Base-by-base conservation (phyloP, 495 filamentous ascomycete species). In the Annulohypoxylon stygium region DNA sequence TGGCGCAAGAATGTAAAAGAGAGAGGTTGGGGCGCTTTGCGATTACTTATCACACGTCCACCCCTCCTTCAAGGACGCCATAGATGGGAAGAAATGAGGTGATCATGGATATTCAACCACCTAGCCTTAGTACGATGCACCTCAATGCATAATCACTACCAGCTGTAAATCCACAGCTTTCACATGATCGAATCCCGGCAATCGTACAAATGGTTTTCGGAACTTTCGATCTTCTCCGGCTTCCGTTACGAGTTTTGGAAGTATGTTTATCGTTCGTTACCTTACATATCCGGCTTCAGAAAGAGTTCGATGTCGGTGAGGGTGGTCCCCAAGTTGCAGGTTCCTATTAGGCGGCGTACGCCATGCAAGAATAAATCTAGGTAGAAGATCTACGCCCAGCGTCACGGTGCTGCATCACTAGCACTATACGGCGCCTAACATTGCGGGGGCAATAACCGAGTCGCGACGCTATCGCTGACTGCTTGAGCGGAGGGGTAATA, bases 321-420 rank as follows among this genome's bases (percentile, higher is more conserved):
- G 20, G 23, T 65, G 65, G 48, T 62, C 47, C 65, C 61, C 57
- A 62, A 57, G 39, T 45, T 61, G 47, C 61, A 69, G 47, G 33
- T 61, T 59, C 47, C 5, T 59, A 39, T 26, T 34, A 23, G 26
- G 39, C 60, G 43, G 60, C 45, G 43, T 45, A 61, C 47, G 71
- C 61, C 66, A 61, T 16, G 23, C 37, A 48, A 69, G 48, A 33
- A 36, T 36, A 51, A 63, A 59, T 74, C 50, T 59, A 63, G 50
- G 67, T 61, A 65, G 62, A n/a, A 51, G 71, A 74, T 75, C 72
- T 63, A 41, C 72, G 67, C 41, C 25, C 16, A 67, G 43, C 67
- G 59, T 70, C 67, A 59, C 36, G 54, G 61, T 45, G 65, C 51
- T 61, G 37, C 70, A 65, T 69, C n/a, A 18, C 20, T 55, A 47